These are phyloP conservation scores for Globisporangium abappressorium DNA, from an alignment of 352 stramenopile species.

Conservation along the genomic window DNA sequence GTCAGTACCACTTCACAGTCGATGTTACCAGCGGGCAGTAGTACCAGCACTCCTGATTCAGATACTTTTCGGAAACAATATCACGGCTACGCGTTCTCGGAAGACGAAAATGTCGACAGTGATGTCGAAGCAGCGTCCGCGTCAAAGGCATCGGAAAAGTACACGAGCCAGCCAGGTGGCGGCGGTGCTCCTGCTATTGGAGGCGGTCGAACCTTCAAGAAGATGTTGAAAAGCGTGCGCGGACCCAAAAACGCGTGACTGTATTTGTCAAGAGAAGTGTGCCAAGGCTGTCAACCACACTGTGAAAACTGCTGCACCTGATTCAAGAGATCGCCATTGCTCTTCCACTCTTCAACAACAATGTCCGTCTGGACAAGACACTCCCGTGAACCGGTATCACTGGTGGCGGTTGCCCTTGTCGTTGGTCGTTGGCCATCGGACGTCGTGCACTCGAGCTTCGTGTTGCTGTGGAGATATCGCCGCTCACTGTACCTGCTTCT, in stretches of 20 bases:
- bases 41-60: background rate
- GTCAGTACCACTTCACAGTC: background rate
- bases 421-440: background rate
- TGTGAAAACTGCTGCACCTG: background rate
- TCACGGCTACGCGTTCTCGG: conserved; percentile 77
- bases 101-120: conserved; percentile 73
- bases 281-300: background rate
- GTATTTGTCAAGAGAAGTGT: background rate
- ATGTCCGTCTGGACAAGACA: conserved; percentile 21
- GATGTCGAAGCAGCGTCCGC: conserved; percentile 46
- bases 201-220: conserved; percentile 43
- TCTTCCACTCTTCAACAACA: background rate
- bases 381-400: conserved; percentile 1
- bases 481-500: conserved; percentile 23
- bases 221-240: conserved; percentile 77
- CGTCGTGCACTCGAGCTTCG: conserved; percentile 11
- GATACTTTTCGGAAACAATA: conserved; percentile 34
- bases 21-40: background rate
- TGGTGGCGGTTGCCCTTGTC: background rate
- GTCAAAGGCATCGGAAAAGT: conserved; percentile 22
- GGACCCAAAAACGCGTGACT: conserved; percentile 61
- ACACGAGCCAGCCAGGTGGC: conserved; percentile 8
- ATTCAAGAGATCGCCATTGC: background rate
- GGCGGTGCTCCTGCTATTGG: conserved; percentile 12
- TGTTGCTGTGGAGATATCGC: conserved; percentile 12